Conservation (phyloP, 2,329 filamentous ascomycete genomes). For the Colletotrichum camelliae region DNA sequence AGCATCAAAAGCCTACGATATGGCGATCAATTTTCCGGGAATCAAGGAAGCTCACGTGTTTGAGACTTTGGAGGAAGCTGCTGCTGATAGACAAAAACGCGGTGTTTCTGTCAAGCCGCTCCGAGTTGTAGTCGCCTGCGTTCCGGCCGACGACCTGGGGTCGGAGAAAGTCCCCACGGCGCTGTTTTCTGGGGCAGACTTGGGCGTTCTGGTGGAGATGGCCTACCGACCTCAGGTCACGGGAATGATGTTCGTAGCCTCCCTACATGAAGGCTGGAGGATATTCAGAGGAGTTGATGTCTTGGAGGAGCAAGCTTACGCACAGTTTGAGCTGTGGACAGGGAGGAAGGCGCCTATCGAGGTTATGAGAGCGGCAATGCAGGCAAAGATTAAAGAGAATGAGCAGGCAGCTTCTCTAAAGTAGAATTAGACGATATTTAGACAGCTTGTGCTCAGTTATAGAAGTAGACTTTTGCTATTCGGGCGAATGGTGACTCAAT, state of each 20-base stretch:
- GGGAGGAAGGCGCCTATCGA: neutral
- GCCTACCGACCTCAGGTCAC: neutral
- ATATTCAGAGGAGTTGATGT: neutral
- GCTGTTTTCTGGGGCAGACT: neutral
- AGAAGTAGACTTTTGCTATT: neutral
- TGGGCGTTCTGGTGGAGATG: neutral
- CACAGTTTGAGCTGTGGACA: neutral
- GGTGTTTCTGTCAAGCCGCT: neutral
- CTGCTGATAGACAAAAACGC: neutral
- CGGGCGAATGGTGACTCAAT: no score
- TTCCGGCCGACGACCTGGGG: neutral
- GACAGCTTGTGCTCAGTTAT: neutral
- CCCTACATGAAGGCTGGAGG: neutral
- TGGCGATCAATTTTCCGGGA: neutral
- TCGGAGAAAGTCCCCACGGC: neutral
- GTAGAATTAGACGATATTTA: neutral
- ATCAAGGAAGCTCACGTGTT: neutral
- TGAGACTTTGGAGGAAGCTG: neutral
- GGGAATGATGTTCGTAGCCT: neutral
- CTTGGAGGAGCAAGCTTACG: neutral
- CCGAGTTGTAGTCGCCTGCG: neutral
- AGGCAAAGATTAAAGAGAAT: neutral
- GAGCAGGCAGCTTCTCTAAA: neutral
- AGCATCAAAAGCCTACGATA: neutral
- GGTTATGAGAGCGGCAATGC: neutral